Conservation (phyloP, 169 alveolate species). For the Hepatocystis sp. region DNA sequence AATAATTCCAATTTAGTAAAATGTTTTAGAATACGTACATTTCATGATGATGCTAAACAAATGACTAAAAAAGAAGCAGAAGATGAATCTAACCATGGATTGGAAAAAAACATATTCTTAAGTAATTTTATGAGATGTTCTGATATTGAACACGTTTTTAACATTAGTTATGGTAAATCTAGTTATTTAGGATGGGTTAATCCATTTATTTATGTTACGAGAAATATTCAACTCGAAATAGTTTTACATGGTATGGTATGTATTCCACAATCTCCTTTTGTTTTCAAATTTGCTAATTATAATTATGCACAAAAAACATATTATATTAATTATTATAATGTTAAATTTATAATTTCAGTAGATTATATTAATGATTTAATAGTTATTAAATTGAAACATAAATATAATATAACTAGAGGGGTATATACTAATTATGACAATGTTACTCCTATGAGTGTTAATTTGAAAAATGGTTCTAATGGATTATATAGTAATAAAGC, state of each 20-base stretch:
- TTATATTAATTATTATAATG: constrained; percentile 28
- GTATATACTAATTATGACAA: too few species aligned
- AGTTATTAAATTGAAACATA: constrained; percentile 42
- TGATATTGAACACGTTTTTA: constrained; percentile 77
- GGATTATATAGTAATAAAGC: too few species aligned
- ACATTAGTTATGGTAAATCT: constrained; percentile 80
- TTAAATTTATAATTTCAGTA: constrained; percentile 32
- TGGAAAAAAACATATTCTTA: constrained; percentile 56
- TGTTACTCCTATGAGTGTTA: too few species aligned
- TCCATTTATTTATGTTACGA: constrained; percentile 86
- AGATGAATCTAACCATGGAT: constrained; percentile 7
- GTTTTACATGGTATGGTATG: constrained; percentile 86
- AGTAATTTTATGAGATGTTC: constrained; percentile 38
- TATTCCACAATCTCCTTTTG: constrained; percentile 87
- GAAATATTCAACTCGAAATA: constrained; percentile 83
- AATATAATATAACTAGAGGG: too few species aligned
- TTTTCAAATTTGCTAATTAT: constrained; percentile 80
- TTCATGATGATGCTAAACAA: constrained; percentile 79
- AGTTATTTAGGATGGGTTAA: constrained; percentile 90
- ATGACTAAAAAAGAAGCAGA: constrained; percentile 33
- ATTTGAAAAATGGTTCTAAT: too few species aligned
- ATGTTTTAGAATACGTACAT: constrained; percentile 84
- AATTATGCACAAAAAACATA: constrained; percentile 62
- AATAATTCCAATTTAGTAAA: constrained; percentile 81
- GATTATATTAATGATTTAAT: constrained; percentile 70